phyloP scores from a whole-genome alignment of 371 early-diverging fungal species.

The Lichtheimia ornata region DNA sequence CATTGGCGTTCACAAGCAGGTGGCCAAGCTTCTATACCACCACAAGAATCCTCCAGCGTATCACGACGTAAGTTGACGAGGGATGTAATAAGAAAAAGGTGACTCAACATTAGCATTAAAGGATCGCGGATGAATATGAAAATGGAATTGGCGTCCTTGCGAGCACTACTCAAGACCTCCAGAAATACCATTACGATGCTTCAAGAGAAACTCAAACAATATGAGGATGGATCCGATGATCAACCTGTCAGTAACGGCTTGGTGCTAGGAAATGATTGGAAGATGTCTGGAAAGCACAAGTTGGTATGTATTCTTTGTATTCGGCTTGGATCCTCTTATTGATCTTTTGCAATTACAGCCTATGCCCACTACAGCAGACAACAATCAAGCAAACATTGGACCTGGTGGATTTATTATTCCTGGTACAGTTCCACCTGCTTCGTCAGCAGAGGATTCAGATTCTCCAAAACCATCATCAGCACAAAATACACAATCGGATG shows the following conservation, averaged over 20 bases:
- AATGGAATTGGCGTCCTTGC: conserved; percentile 40
- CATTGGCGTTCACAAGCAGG: conserved; percentile 4
- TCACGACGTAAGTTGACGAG: conserved; percentile 7
- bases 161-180: conserved; percentile 39
- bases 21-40: too few species aligned
- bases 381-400: neutral
- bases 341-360: neutral
- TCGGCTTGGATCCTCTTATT: neutral
- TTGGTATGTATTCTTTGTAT: neutral
- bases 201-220: conserved; percentile 33
- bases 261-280: conserved; percentile 42
- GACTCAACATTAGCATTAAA: neutral
- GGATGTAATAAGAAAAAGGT: neutral
- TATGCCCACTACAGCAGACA: neutral
- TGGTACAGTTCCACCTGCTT: neutral
- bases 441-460: neutral
- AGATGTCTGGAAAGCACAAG: conserved; percentile 19
- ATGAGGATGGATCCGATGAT: conserved; percentile 16
- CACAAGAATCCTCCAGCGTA: neutral
- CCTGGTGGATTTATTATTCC: conserved; percentile 17
- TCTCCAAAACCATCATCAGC: neutral
- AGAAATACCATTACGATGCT: conserved; percentile 40
- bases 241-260: conserved; percentile 16
- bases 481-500: neutral
- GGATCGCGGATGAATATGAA: conserved; percentile 30